phyloP scores from a whole-genome alignment of 2,329 filamentous ascomycete genomes.

The Trichophyton schoenleinii region DNA sequence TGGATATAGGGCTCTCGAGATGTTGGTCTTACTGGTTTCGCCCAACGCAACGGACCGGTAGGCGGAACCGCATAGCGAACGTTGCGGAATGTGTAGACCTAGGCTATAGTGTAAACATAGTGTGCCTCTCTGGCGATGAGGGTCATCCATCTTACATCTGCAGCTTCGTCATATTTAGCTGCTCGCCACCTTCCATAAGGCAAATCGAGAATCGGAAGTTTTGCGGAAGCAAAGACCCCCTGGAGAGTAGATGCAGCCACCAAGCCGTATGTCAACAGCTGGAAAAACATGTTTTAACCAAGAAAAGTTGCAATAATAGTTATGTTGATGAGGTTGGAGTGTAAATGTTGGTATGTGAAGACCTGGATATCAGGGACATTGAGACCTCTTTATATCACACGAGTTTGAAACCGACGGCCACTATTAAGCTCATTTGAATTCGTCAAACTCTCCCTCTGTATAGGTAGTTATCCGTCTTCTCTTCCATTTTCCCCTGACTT shows the following conservation, averaged over 20 bases:
- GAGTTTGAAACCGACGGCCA: neutral
- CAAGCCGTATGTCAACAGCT: neutral
- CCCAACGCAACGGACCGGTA: slow-evolving; percentile 30
- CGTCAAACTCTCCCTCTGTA: neutral
- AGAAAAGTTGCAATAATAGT: too few species aligned
- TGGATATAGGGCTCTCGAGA: slow-evolving; percentile 20
- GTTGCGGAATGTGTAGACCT: slow-evolving; percentile 32
- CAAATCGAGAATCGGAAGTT: slow-evolving; percentile 21
- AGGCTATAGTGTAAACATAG: neutral
- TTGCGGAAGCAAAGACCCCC: slow-evolving; percentile 1
- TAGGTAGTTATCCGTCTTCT: neutral
- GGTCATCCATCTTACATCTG: slow-evolving; percentile 16
- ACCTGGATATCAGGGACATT: neutral
- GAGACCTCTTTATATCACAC: neutral
- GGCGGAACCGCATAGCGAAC: slow-evolving; percentile 36
- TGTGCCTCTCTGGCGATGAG: neutral
- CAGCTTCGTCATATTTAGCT: slow-evolving; percentile 19
- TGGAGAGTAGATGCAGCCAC: neutral
- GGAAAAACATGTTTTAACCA: neutral
- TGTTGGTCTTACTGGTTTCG: slow-evolving; percentile 27
- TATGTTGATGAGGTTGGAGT: neutral
- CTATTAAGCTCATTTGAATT: neutral
- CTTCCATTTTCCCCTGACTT: neutral
- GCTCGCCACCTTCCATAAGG: slow-evolving; percentile 26
- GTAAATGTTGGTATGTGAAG: neutral